Evolutionary conservation across 345 rosid species (phyloP).

Genomic region (Pistacia vera): DNA sequence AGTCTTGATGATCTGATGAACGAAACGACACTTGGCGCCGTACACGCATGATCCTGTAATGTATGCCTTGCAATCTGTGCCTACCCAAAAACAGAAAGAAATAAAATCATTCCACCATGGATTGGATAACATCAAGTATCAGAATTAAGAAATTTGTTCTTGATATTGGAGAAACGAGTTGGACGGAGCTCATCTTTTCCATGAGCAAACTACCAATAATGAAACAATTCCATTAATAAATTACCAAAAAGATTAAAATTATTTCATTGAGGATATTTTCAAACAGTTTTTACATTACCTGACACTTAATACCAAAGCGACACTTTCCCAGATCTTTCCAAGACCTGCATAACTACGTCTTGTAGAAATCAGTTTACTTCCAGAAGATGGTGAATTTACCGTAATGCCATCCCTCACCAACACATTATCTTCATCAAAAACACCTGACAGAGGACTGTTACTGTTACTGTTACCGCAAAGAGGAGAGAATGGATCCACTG

Average conservation of each 20-base stretch:
- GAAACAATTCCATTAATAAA: not conserved
- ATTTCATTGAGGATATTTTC: too few species aligned
- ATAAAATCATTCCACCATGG: not conserved
- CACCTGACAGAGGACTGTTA: conserved; percentile 30
- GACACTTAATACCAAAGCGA: conserved; percentile 39
- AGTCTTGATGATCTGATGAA: conserved; percentile 6
- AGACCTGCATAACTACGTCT: conserved; percentile 31
- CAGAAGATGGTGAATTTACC: conserved; percentile 29
- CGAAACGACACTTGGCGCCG: conserved; percentile 28
- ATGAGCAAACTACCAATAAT: conserved; percentile 44
- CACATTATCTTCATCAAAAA: conserved; percentile 48
- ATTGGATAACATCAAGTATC: not conserved
- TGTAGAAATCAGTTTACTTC: conserved; percentile 15
- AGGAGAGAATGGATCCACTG: not conserved
- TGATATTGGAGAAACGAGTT: conserved; percentile 20
- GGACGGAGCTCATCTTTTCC: conserved; percentile 52
- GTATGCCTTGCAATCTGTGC: conserved; percentile 30
- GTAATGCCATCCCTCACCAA: conserved; percentile 70
- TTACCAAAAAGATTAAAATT: not conserved
- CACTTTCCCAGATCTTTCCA: conserved; percentile 38
- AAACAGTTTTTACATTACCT: conserved; percentile 34
- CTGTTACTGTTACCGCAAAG: not conserved
- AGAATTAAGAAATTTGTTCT: conserved; percentile 21
- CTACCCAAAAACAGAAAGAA: conserved; percentile 19
- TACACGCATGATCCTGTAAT: conserved; percentile 20